Conservation (phyloP, 306 rosid species). For the Rosa lucieae region DNA sequence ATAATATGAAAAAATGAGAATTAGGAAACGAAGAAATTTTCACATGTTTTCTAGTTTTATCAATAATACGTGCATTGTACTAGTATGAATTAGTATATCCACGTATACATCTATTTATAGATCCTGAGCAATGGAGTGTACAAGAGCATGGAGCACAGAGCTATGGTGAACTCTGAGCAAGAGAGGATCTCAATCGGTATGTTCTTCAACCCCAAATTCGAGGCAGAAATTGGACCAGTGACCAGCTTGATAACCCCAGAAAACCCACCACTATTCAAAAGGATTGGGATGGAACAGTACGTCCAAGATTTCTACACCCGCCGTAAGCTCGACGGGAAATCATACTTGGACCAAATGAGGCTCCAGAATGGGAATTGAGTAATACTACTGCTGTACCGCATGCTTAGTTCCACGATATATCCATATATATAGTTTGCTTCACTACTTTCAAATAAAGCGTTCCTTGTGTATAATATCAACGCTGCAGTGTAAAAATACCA, state of each 20-base stretch:
- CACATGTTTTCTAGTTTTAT: too few relatives aligned
- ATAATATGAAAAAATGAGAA: too few relatives aligned
- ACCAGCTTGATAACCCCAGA: slow-evolving; percentile 32
- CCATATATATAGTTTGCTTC: not conserved
- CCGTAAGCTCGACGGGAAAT: slow-evolving; percentile 53
- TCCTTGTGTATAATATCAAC: not conserved
- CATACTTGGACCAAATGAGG: slow-evolving; percentile 65
- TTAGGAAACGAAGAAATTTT: too few relatives aligned
- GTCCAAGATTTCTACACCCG: slow-evolving; percentile 47
- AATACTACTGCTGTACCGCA: too few relatives aligned
- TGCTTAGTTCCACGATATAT: too few relatives aligned
- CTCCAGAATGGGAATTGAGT: slow-evolving; percentile 4
- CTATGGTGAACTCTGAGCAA: slow-evolving; percentile 51
- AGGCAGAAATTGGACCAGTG: slow-evolving; percentile 57
- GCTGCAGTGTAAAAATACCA: not conserved
- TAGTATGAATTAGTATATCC: too few relatives aligned
- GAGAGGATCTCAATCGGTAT: slow-evolving; percentile 63
- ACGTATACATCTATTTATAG: slow-evolving; percentile 24
- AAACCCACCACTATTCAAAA: slow-evolving; percentile 50
- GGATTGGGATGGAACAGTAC: slow-evolving; percentile 55
- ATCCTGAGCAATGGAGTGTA: slow-evolving; percentile 75
- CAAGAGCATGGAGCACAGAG: slow-evolving; percentile 75
- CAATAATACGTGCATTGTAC: too few relatives aligned
- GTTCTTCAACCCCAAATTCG: slow-evolving; percentile 64
- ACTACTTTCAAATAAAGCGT: not conserved